phyloP scores from a whole-genome alignment of 257 asterid genomes.

The Fraxinus pennsylvanica region DNA sequence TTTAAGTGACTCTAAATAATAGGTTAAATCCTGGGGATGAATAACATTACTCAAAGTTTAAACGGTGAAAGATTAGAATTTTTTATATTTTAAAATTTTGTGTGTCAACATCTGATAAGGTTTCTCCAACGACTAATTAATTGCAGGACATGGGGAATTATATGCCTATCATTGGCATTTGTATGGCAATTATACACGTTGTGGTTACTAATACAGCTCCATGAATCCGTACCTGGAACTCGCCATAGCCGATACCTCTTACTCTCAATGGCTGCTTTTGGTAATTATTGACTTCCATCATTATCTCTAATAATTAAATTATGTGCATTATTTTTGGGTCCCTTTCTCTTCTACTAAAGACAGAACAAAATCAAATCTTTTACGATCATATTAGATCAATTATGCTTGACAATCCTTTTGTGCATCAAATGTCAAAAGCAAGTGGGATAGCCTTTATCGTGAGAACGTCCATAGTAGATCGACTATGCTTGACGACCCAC shows the following conservation, averaged over 20 bases:
- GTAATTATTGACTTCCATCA: constrained; percentile 30
- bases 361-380: neutral
- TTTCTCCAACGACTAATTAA: neutral
- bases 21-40: no score
- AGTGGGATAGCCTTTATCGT: no score
- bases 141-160: constrained; percentile 77
- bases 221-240: constrained; percentile 60
- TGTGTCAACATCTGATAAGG: no score
- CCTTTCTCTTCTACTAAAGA: neutral
- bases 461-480: no score
- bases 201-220: constrained; percentile 80
- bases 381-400: no score
- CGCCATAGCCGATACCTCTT: constrained; percentile 84
- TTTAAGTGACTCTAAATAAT: no score
- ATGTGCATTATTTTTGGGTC: neutral
- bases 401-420: no score
- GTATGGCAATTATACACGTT: constrained; percentile 80
- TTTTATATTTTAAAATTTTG: no score
- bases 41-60: no score
- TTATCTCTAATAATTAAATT: neutral
- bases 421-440: no score
- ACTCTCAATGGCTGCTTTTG: constrained; percentile 78
- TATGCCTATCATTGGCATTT: constrained; percentile 59
- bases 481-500: no score
- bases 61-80: neutral